Base-by-base conservation (phyloP, 2,329 filamentous ascomycete species). In the Pestalotiopsis sp. region DNA sequence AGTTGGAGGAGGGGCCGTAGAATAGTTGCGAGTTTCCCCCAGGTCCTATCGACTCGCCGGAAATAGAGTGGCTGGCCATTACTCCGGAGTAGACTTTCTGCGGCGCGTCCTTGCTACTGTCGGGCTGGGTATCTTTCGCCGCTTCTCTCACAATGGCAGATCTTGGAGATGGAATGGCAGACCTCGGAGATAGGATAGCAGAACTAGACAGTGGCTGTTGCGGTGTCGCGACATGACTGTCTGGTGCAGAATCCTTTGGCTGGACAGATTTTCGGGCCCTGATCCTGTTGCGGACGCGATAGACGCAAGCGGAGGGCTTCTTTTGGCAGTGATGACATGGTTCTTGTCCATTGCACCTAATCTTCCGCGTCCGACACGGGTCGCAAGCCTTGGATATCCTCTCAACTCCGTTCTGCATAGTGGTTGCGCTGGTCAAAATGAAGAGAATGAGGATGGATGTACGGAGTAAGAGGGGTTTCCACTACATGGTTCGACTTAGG, bases 61-160 rank as follows among this genome's bases (percentile, higher is more conserved):
- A 72, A 2, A 70, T 69, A n/a, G 57, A 59, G 23, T 36, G 23
- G 57, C 57, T 36, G n/a, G 23, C 57, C 23, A 27, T 36, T 59
- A 36, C 57, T 59, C 57, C 27, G 27, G 14, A 23, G 25, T 27
- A 59, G 4, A 59, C 57, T 5, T 59, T 36, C 25, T 41, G 61
- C 75, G 84, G 80, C 70, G 81, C 74, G 41, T 80, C 75, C 58
- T 61, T 6, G 69, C 61, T n/a, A 67, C 36, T 27, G 65, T 57
- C 49, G 69, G 57, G n/a, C 65, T 20, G 70, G 25, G 36, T 31
- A 4, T 20, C 45, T 20, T 66, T 49, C 20, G n/a, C 13, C 12
- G 17, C 7, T 9, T 17, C 14, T 52, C 17, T n/a, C 20, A 9
- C 45, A 3, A 20, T 52, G 17, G 20, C 45, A n/a, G 17, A 6